Base-by-base conservation (phyloP, 1,139 yeast genomes). In the Scheffersomyces parashehatae region DNA sequence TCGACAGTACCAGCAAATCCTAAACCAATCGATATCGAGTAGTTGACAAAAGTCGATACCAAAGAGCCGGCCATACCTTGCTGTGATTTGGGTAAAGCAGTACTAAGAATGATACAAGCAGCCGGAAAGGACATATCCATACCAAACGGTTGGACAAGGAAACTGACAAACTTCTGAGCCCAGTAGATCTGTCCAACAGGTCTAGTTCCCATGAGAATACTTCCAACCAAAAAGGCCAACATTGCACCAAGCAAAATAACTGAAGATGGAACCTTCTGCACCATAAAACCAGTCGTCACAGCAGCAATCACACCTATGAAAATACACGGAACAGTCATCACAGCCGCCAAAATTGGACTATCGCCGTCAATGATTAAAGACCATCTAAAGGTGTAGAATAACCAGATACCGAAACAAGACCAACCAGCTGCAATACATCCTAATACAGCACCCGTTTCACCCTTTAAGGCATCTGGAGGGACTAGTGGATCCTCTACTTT, bases 41-140 rank as follows among this genome's bases (percentile, higher is more conserved):
- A 83, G 57, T 83, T 82, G 30, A 82, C 82, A 41, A 76, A 72
- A 0, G 88, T 81, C 4, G 81, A 73, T 2, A 83, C 81, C 44
- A 83, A 65, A 0, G 87, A 79, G 0, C 84, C 88, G 0, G 88
- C 85, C 42, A 81, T 70, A 3, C 88, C 89, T 56, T 83, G 88
- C 46, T 77, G 74, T 16, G 73, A 62, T 37, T 65, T 60, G 0
- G 86, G 85, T 29, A 83, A 67, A n/a, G 70, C 62, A 38, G 73
- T 65, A 32, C 79, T 69, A 30, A 83, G 61, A 33, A 82, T 64
- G 42, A 82, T 67, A 8, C 81, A 73, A 1, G 79, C 84, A 0
- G 87, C 79, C 0, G 88, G 88, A 58, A 82, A 82, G 40, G 83
- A 78, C 68, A 79, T 73, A 56, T 83, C 88, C 84, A 83, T 81